phyloP scores from a whole-genome alignment of 2,329 filamentous ascomycete species.

The Emergomyces orientalis region DNA sequence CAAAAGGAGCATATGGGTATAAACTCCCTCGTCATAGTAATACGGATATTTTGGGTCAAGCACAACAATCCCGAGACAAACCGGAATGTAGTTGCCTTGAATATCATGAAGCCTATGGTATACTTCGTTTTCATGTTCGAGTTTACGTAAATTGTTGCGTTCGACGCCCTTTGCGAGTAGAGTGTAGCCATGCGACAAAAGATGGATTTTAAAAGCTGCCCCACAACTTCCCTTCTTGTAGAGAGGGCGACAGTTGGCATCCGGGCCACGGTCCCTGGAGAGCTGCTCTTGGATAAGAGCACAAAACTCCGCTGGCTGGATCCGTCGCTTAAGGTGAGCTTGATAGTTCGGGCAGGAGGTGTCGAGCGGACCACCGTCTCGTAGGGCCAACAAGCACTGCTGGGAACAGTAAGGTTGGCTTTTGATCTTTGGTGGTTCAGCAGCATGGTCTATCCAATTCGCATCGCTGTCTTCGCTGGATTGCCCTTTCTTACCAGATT shows the following conservation, averaged over 20 bases:
- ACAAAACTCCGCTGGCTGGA: conserved; percentile 1
- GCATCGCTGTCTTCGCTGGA: neutral
- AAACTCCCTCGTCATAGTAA: neutral
- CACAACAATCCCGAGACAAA: neutral
- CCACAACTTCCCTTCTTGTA: conserved; percentile 7
- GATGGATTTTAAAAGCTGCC: conserved; percentile 8
- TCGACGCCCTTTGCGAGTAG: conserved; percentile 5
- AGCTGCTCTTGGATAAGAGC: conserved; percentile 6
- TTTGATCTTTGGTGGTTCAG: neutral
- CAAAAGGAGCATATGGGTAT: conserved; percentile 2
- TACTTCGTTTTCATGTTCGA: neutral
- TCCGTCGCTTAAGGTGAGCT: neutral
- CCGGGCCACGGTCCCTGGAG: conserved; percentile 2
- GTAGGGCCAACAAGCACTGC: conserved; percentile 8
- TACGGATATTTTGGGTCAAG: neutral
- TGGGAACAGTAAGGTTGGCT: conserved; percentile 10
- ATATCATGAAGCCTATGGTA: too few species aligned
- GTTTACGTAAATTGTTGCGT: neutral
- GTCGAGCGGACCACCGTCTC: conserved; percentile 5
- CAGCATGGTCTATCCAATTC: neutral
- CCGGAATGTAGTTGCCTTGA: neutral
- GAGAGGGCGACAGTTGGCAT: conserved; percentile 10
- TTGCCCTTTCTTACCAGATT: neutral
- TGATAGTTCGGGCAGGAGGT: conserved; percentile 8
- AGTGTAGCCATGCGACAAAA: conserved; percentile 10